phyloP scores from a whole-genome alignment of 208 protist genomes.

The Leishmania guyanensis region DNA sequence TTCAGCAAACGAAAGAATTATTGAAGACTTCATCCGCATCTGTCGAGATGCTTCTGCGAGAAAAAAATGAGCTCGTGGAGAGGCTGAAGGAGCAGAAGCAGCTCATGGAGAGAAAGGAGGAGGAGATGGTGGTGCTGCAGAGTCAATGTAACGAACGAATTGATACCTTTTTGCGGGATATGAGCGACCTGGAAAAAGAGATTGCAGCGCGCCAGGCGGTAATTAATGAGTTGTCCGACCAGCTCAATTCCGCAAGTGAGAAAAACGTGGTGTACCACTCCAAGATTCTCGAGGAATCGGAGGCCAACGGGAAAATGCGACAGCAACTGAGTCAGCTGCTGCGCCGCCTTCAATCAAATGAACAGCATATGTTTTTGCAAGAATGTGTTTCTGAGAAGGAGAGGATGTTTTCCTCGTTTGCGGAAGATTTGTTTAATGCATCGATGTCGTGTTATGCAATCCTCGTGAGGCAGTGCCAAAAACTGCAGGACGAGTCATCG shows the following conservation, averaged over 20 bases:
- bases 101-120: constrained; percentile 46
- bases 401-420: not conserved
- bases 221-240: constrained; percentile 67
- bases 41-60: constrained; percentile 5
- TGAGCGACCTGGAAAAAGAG: constrained; percentile 52
- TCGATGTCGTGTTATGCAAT: not conserved
- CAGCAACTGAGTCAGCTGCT: constrained; percentile 24
- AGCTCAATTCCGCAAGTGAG: constrained; percentile 57
- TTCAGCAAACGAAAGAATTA: constrained; percentile 45
- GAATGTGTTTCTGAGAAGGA: constrained; percentile 21
- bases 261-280: constrained; percentile 56
- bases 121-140: constrained; percentile 63
- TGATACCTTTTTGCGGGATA: constrained; percentile 36
- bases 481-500: not conserved
- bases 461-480: not conserved
- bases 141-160: constrained; percentile 49
- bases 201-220: constrained; percentile 51
- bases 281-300: constrained; percentile 61
- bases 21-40: constrained; percentile 15
- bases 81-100: constrained; percentile 24
- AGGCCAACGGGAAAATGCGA: constrained; percentile 31
- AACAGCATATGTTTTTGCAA: constrained; percentile 3
- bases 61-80: constrained; percentile 30
- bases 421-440: not conserved
- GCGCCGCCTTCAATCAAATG: constrained; percentile 5